A percentile compares a stretch with the other conserved stretches of the same genome.
These are phyloP conservation scores for Pistacia atlantica DNA, from an alignment of 345 rosid species.

Conservation along the genomic window DNA sequence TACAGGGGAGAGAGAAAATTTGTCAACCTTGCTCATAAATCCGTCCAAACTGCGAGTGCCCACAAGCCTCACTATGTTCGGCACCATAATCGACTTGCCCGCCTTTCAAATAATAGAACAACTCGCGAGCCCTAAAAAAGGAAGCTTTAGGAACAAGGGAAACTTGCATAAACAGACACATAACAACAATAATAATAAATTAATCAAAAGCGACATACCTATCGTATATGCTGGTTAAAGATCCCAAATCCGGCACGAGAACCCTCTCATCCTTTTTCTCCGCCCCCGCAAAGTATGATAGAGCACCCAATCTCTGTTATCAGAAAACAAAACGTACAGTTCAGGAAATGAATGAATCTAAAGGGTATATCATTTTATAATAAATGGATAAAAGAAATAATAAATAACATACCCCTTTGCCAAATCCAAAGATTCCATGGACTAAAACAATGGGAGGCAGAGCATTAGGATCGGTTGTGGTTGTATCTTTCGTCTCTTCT, in stretches of 20 bases:
- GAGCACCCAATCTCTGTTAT: conserved; percentile 75
- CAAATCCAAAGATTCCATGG: conserved; percentile 99
- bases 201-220: conserved; percentile 45
- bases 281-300: conserved; percentile 97
- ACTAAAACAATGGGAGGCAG: conserved; percentile 91
- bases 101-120: conserved; percentile 95
- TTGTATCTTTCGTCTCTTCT: conserved; percentile 20
- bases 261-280: conserved; percentile 97
- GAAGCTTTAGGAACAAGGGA: background rate
- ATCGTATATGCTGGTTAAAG: conserved; percentile 86
- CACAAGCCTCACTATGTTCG: conserved; percentile 87
- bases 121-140: conserved; percentile 83
- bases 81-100: conserved; percentile 93
- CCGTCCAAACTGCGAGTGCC: conserved; percentile 92
- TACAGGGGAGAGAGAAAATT: background rate
- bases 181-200: background rate
- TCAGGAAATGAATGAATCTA: conserved; percentile 1
- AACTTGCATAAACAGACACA: background rate
- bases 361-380: no score
- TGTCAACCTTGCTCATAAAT: conserved; percentile 68
- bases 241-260: conserved; percentile 97
- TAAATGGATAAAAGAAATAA: background rate
- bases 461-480: conserved; percentile 28
- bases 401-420: conserved; percentile 71
- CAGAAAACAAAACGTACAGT: conserved; percentile 15